Evolutionary conservation across 2,329 filamentous ascomycete species (phyloP).

Genomic region (Gliomastix tumulicola): DNA sequence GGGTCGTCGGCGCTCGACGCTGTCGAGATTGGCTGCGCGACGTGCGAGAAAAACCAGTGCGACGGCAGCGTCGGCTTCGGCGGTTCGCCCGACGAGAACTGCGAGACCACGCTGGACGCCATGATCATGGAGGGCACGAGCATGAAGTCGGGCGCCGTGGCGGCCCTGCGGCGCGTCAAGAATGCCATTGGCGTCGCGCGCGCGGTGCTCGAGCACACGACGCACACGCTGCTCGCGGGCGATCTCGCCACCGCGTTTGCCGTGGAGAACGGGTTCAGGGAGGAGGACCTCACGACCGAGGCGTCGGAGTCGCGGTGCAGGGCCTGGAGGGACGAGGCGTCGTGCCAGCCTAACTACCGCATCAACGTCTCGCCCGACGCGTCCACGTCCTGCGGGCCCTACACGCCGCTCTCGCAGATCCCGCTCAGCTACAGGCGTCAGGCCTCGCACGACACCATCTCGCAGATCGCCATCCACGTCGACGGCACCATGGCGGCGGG

Average conservation of each 20-base stretch:
- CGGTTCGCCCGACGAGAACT: constrained; percentile 46
- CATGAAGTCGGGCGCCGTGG: constrained; percentile 48
- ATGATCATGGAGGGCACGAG: constrained; percentile 49
- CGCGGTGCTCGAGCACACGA: constrained; percentile 41
- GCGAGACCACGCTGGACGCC: constrained; percentile 53
- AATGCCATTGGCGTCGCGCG: constrained; percentile 43
- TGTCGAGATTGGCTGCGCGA: constrained; percentile 40
- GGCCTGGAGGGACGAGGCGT: constrained; percentile 27
- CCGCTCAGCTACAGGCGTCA: constrained; percentile 9
- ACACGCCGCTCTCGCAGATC: constrained; percentile 22
- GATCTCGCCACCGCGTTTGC: constrained; percentile 48
- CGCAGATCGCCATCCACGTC: constrained; percentile 37
- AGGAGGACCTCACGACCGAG: constrained; percentile 33
- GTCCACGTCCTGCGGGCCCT: constrained; percentile 36
- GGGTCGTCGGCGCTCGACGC: constrained; percentile 37
- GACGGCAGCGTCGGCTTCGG: constrained; percentile 48
- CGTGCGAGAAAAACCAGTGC: constrained; percentile 45
- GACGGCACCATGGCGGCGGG: constrained; percentile 43
- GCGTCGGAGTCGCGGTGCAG: constrained; percentile 30
- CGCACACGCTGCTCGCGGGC: constrained; percentile 43
- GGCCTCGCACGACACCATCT: constrained; percentile 45
- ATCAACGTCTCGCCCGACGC: constrained; percentile 37
- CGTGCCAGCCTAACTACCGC: constrained; percentile 45
- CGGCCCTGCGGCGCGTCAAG: constrained; percentile 38
- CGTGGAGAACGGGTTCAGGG: constrained; percentile 39